Percentiles rank a stretch among this genome's conserved stretches.
phyloP scores from a whole-genome alignment of 345 rosid species.

The Eucalyptus pumila region DNA sequence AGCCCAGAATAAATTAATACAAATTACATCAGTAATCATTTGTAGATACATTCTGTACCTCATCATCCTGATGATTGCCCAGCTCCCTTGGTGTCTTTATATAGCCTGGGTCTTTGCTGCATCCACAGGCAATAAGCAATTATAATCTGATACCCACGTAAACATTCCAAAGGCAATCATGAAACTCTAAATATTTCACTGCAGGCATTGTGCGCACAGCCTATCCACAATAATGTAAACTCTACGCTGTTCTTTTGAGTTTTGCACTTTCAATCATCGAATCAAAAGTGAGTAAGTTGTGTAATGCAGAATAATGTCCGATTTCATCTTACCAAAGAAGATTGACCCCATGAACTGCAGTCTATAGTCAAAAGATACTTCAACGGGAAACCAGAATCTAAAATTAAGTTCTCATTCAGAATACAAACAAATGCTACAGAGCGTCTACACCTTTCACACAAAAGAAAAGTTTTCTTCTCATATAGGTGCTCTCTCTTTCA shows the following conservation, averaged over 20 bases:
- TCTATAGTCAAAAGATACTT: neutral
- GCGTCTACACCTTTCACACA: neutral
- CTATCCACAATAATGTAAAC: neutral
- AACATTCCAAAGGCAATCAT: neutral
- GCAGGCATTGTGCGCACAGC: neutral
- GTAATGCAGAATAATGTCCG: neutral
- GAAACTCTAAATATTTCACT: neutral
- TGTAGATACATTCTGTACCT: slow-evolving; percentile 22
- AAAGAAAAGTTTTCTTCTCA: neutral
- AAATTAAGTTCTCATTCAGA: neutral
- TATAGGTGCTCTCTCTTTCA: neutral
- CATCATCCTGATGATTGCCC: slow-evolving; percentile 22
- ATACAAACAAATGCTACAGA: neutral
- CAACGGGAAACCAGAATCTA: neutral
- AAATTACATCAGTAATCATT: neutral
- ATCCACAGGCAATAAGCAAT: slow-evolving; percentile 5
- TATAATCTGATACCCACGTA: neutral
- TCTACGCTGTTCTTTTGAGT: neutral
- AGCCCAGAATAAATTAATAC: neutral
- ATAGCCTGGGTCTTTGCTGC: slow-evolving; percentile 89
- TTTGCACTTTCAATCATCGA: neutral
- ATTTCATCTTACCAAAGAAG: neutral
- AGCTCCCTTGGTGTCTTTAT: slow-evolving; percentile 35
- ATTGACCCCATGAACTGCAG: neutral
- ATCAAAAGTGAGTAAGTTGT: neutral